phyloP scores from a whole-genome alignment of 371 early-diverging fungal species.

The Amoeboradix gromovi region DNA sequence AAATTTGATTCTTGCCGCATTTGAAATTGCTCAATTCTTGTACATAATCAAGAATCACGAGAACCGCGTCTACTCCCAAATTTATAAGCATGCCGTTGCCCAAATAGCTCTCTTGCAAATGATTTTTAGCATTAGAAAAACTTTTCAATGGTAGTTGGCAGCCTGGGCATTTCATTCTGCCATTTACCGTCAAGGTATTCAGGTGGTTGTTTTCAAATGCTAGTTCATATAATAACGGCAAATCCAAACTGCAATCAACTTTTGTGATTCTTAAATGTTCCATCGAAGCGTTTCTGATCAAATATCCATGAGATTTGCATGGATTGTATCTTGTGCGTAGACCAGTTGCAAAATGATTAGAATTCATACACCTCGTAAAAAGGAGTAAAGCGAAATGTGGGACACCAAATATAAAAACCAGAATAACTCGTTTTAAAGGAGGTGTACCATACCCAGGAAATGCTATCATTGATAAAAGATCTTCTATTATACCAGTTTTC shows the following conservation, averaged over 20 bases:
- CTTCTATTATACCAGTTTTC: too few relatives aligned
- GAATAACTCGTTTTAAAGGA: too few relatives aligned
- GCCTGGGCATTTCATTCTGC: background rate
- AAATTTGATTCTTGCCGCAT: background rate
- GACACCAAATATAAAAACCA: too few relatives aligned
- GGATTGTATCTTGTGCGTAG: background rate
- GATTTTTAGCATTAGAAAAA: background rate
- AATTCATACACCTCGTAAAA: too few relatives aligned
- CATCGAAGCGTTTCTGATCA: background rate
- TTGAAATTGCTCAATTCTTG: too few relatives aligned
- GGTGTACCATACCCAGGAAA: too few relatives aligned
- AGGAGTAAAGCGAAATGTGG: too few relatives aligned
- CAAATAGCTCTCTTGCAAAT: background rate
- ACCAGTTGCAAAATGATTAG: too few relatives aligned
- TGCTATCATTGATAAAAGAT: too few relatives aligned
- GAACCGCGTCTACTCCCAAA: background rate
- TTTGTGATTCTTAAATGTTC: background rate
- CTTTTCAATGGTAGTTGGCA: background rate
- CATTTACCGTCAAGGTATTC: background rate
- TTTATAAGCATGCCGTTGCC: background rate
- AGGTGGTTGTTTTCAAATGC: background rate
- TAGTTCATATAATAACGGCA: background rate
- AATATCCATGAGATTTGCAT: background rate
- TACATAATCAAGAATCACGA: background rate
- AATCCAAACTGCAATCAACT: background rate